A percentile compares a stretch with the other conserved stretches of the same genome.
phyloP scores from a whole-genome alignment of 495 filamentous ascomycete genomes.

The Aspergillus taichungensis region DNA sequence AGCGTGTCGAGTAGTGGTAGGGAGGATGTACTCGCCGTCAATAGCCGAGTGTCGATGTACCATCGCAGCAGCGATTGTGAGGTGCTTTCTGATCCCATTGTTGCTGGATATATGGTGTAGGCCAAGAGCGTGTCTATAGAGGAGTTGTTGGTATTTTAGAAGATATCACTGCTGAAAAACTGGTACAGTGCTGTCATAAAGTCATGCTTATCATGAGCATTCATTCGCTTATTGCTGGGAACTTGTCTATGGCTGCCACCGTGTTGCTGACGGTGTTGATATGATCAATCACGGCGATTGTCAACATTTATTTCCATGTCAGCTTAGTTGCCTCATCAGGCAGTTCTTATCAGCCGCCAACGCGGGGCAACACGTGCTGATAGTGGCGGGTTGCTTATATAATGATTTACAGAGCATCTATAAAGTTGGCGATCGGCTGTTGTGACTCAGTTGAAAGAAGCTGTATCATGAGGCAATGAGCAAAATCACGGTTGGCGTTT shows the following conservation, averaged over 20 bases:
- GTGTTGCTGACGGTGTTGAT: no score
- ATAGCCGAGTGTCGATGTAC: constrained; percentile 37
- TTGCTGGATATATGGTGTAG: not conserved
- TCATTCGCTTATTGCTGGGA: no score
- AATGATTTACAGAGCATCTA: not conserved
- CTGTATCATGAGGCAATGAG: no score
- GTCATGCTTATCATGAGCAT: not conserved
- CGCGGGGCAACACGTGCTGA: constrained; percentile 21
- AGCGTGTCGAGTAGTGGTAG: constrained; percentile 32
- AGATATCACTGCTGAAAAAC: not conserved
- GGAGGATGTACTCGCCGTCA: constrained; percentile 19
- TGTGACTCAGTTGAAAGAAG: constrained; percentile 4
- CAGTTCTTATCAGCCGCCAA: constrained; percentile 4
- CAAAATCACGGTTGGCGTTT: constrained; percentile 63
- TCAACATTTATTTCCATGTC: no score
- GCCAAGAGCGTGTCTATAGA: not conserved
- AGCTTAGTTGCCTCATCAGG: not conserved
- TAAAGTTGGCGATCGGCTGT: not conserved
- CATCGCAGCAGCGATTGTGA: constrained; percentile 20
- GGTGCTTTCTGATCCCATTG: constrained; percentile 7
- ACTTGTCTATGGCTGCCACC: no score
- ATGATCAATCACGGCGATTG: no score
- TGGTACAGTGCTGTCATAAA: not conserved
- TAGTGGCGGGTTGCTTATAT: constrained; percentile 10
- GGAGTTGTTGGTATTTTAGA: not conserved